Evolutionary conservation across 139 green algal genomes (phyloP).

Genomic region (Coccomyxa sp.): DNA sequence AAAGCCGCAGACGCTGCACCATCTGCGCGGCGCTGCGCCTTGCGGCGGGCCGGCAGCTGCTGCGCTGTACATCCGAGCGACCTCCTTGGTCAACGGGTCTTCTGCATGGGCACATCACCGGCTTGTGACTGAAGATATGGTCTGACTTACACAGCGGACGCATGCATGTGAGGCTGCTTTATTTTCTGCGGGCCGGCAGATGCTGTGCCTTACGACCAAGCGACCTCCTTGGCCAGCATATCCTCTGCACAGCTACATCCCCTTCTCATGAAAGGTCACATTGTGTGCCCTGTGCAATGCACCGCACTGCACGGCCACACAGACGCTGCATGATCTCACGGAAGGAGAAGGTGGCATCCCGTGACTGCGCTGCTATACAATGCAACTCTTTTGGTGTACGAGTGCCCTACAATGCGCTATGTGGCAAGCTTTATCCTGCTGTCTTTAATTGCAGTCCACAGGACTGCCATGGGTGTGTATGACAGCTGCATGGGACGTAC

Average conservation of each 20-base stretch:
- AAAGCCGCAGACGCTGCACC: constrained; percentile 30
- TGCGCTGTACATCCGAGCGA: background rate
- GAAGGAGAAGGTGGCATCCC: too few relatives aligned
- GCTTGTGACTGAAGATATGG: constrained; percentile 36
- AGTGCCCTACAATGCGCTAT: background rate
- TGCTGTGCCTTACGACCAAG: background rate
- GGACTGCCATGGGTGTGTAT: constrained; percentile 31
- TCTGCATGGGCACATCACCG: constrained; percentile 34
- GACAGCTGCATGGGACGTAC: constrained; percentile 11
- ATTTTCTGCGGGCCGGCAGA: background rate
- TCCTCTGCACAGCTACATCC: constrained; percentile 27
- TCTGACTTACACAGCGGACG: too few relatives aligned
- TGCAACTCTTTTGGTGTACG: too few relatives aligned
- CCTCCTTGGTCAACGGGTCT: background rate
- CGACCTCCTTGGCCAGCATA: background rate
- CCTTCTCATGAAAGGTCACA: constrained; percentile 37
- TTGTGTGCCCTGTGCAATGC: too few relatives aligned
- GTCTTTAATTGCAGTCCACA: background rate
- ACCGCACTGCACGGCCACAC: too few relatives aligned
- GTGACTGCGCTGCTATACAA: too few relatives aligned
- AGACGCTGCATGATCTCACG: too few relatives aligned
- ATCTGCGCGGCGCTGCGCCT: constrained; percentile 56
- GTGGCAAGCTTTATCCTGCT: too few relatives aligned
- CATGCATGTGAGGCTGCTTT: too few relatives aligned
- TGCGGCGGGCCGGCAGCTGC: constrained; percentile 38